Percentiles rank a stretch among this genome's conserved stretches.
These are phyloP conservation scores for Tothia fuscella DNA, from an alignment of 2,329 filamentous ascomycete species.

Conservation along the genomic window DNA sequence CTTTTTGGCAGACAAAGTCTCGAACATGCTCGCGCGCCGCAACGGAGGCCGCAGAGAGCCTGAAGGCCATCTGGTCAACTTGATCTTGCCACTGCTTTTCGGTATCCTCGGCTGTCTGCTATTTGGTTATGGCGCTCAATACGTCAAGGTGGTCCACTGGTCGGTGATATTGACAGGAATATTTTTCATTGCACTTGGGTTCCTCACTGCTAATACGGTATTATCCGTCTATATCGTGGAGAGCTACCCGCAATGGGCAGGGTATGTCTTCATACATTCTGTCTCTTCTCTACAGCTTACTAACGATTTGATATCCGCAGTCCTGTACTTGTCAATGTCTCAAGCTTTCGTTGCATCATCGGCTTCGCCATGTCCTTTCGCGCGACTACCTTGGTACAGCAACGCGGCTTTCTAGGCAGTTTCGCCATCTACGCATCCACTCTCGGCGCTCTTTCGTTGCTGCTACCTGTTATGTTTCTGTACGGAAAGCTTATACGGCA, in stretches of 20 bases:
- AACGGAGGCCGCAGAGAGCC: slow-evolving; percentile 17
- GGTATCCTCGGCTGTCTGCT: slow-evolving; percentile 18
- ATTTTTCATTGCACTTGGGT: slow-evolving; percentile 20
- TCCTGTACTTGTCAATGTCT: slow-evolving; percentile 21
- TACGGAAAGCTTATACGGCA: slow-evolving; percentile 11
- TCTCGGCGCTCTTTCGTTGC: slow-evolving; percentile 15
- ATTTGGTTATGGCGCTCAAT: slow-evolving; percentile 18
- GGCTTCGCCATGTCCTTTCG: slow-evolving; percentile 20
- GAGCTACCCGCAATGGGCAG: slow-evolving; percentile 21
- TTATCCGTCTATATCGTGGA: slow-evolving; percentile 21
- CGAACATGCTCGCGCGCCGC: slow-evolving; percentile 17
- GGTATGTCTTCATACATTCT: slow-evolving; percentile 10
- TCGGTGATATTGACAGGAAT: slow-evolving; percentile 18
- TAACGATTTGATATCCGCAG: neutral
- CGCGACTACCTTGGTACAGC: slow-evolving; percentile 18
- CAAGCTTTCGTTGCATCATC: slow-evolving; percentile 20
- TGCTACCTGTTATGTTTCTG: slow-evolving; percentile 19
- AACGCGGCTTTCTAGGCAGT: slow-evolving; percentile 18
- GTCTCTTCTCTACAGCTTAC: neutral
- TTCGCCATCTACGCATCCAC: slow-evolving; percentile 20
- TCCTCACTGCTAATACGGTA: slow-evolving; percentile 20
- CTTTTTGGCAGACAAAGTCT: slow-evolving; percentile 17
- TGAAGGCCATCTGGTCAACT: slow-evolving; percentile 19
- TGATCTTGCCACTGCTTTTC: slow-evolving; percentile 17
- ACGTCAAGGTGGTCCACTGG: slow-evolving; percentile 15